Percentiles rank a stretch among this genome's conserved stretches.
These are phyloP conservation scores for Tardiomyces blankii DNA, from an alignment of 1,139 yeast species.

Conservation along the genomic window DNA sequence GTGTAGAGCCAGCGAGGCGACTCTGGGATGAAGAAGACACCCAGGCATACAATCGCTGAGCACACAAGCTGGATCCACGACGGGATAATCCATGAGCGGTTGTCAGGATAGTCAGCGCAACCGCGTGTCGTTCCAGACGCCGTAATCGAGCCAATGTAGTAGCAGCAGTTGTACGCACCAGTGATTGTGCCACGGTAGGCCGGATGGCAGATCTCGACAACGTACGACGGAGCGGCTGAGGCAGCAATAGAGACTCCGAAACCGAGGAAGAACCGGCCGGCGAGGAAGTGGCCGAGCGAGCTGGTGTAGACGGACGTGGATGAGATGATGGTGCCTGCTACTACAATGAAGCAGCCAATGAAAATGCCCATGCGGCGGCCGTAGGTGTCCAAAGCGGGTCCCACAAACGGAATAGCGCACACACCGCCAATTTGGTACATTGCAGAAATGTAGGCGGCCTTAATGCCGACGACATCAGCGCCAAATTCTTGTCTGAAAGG, in stretches of 20 bases:
- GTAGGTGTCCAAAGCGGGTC: constrained; percentile 8
- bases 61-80: constrained; percentile 33
- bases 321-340: constrained; percentile 8
- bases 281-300: constrained; percentile 1
- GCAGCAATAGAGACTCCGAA: constrained; percentile 4
- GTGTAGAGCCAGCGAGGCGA: constrained; percentile 55
- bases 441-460: constrained; percentile 10
- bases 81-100: constrained; percentile 36
- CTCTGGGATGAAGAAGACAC: constrained; percentile 54
- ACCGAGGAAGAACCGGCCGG: constrained; percentile 2
- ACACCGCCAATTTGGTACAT: constrained; percentile 18
- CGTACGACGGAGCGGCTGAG: constrained; percentile 11
- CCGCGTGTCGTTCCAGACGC: constrained; percentile 26
- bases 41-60: constrained; percentile 38
- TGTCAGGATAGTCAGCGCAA: constrained; percentile 7
- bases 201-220: constrained; percentile 19
- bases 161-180: constrained; percentile 33
- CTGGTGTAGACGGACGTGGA: neutral
- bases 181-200: constrained; percentile 32
- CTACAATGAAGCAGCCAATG: constrained; percentile 10
- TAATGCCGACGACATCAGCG: constrained; percentile 9
- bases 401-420: constrained; percentile 12
- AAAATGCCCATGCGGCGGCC: constrained; percentile 9
- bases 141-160: constrained; percentile 36
- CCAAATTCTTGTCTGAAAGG: constrained; percentile 9